Conservation (phyloP, 345 rosid species). For the Conringia planisiliqua region DNA sequence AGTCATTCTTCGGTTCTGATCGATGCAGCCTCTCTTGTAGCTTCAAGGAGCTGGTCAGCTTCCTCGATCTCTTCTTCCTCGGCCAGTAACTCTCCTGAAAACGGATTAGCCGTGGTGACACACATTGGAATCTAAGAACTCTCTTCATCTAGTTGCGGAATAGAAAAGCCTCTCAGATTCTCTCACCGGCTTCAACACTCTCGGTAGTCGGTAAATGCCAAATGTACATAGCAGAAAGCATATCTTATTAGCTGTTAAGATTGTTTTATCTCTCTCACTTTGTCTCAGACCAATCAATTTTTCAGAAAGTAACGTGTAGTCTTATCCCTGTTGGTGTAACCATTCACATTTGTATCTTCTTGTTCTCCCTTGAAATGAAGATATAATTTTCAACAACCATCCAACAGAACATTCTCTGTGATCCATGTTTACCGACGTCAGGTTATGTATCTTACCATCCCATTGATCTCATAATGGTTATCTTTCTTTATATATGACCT, state of each 20-base stretch:
- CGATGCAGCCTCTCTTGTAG: slow-evolving; percentile 26
- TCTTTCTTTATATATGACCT: not conserved
- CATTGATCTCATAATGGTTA: no score
- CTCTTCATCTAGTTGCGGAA: not conserved
- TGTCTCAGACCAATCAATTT: not conserved
- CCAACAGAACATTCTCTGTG: not conserved
- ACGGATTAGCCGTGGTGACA: not conserved
- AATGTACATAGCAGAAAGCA: slow-evolving; percentile 12
- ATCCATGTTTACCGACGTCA: not conserved
- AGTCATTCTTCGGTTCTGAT: slow-evolving; percentile 20
- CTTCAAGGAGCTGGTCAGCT: slow-evolving; percentile 10
- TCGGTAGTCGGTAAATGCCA: not conserved
- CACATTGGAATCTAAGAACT: not conserved
- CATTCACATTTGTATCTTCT: not conserved
- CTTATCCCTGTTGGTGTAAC: not conserved
- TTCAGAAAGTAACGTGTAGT: not conserved
- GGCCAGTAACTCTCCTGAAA: not conserved
- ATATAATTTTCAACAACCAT: not conserved
- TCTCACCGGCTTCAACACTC: not conserved
- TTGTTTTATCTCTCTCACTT: not conserved
- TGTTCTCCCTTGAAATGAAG: not conserved
- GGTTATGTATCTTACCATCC: not conserved
- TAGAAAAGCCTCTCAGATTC: not conserved
- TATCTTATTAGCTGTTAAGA: not conserved
- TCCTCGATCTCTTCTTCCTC: not conserved